A percentile compares a stretch with the other conserved stretches of the same genome.
These are phyloP conservation scores for Cnidoscolus chayamansa DNA, from an alignment of 441 rosid species.

Conservation along the genomic window DNA sequence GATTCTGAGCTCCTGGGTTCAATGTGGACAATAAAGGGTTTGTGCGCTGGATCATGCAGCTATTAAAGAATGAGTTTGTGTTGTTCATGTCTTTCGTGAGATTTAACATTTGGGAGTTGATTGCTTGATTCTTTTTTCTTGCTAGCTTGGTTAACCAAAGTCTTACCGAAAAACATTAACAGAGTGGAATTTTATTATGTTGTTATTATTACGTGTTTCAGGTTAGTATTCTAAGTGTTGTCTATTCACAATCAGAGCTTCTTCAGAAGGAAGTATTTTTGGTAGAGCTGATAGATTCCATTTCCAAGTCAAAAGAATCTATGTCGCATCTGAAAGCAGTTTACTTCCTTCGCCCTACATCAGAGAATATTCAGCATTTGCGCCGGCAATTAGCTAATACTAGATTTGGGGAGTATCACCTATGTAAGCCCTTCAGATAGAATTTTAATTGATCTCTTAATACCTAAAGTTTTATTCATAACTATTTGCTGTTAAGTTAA, in stretches of 20 bases:
- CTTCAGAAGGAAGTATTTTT: conserved; percentile 92
- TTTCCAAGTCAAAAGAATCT: conserved; percentile 71
- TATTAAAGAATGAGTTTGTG: too few relatives aligned
- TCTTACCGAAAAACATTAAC: neutral
- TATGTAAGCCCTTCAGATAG: conserved; percentile 49
- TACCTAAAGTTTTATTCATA: conserved; percentile 3
- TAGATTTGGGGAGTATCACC: conserved; percentile 87
- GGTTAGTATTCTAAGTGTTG: conserved; percentile 91
- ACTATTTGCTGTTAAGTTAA: conserved; percentile 7
- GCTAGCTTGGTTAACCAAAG: neutral
- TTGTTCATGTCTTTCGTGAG: too few relatives aligned
- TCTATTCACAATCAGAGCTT: conserved; percentile 90
- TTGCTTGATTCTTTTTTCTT: neutral
- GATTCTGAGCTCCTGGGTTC: too few relatives aligned
- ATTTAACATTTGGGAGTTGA: neutral
- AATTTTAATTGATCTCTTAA: conserved; percentile 16
- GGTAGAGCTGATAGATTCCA: conserved; percentile 87
- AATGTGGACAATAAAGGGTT: too few relatives aligned
- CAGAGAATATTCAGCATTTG: conserved; percentile 77
- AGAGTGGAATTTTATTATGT: neutral
- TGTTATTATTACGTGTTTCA: conserved; percentile 24
- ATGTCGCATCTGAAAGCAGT: conserved; percentile 95
- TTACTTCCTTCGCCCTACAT: conserved; percentile 76
- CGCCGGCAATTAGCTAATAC: conserved; percentile 76
- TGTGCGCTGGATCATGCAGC: too few relatives aligned